These are phyloP conservation scores for Nidularia sp. DNA, from an alignment of 768 basidiomycete species.

Conservation along the genomic window DNA sequence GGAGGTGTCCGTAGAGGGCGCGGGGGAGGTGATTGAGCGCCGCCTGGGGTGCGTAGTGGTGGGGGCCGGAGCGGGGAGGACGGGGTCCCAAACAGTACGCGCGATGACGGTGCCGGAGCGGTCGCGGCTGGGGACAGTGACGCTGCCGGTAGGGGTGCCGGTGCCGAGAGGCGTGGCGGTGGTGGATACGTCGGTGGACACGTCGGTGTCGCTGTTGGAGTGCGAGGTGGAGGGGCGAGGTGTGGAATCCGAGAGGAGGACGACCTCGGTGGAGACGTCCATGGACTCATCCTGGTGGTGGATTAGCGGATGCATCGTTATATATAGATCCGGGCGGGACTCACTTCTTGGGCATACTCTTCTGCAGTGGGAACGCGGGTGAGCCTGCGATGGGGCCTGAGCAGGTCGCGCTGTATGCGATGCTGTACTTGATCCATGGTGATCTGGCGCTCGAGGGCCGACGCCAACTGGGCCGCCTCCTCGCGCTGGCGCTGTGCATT, in stretches of 20 bases:
- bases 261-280: slow-evolving; percentile 20
- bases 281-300: slow-evolving; percentile 21
- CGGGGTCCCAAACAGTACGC: slow-evolving; percentile 56
- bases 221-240: slow-evolving; percentile 16
- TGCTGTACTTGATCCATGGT: slow-evolving; percentile 25
- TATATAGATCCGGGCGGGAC: too few species aligned
- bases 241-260: slow-evolving; percentile 5
- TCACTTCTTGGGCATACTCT: too few species aligned
- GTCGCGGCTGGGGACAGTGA: slow-evolving; percentile 57
- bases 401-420: too few species aligned
- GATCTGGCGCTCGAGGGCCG: slow-evolving; percentile 53
- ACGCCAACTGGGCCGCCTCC: slow-evolving; percentile 52
- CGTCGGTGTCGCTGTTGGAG: slow-evolving; percentile 53
- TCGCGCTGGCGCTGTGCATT: slow-evolving; percentile 40
- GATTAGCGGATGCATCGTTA: neutral
- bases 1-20: slow-evolving; percentile 43
- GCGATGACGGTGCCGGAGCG: slow-evolving; percentile 75
- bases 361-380: too few species aligned
- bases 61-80: slow-evolving; percentile 7
- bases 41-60: slow-evolving; percentile 5
- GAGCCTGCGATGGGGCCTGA: too few species aligned
- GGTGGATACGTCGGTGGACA: slow-evolving; percentile 58
- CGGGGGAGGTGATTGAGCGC: slow-evolving; percentile 7
- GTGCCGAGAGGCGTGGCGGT: slow-evolving; percentile 56
- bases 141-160: slow-evolving; percentile 58